Conservation (phyloP, 805 yeast genomes). For the Cyberlindnera euphorbiae region DNA sequence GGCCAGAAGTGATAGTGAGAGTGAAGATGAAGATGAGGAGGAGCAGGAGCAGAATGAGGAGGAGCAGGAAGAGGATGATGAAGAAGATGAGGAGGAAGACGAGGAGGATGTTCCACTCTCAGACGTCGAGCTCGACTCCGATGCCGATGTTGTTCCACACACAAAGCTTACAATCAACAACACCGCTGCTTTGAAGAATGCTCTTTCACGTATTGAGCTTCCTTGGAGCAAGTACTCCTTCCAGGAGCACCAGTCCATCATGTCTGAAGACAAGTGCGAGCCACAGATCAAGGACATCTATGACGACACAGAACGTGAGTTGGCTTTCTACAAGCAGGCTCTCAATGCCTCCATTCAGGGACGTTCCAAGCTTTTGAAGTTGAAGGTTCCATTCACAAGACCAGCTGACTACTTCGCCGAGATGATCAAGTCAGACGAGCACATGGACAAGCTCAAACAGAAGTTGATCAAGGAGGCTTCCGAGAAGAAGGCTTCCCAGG, state of each 20-base stretch:
- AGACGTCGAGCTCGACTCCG: slow-evolving; percentile 89
- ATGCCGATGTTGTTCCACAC: slow-evolving; percentile 90
- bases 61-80: slow-evolving; percentile 46
- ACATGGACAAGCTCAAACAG: slow-evolving; percentile 88
- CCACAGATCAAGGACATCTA: slow-evolving; percentile 76
- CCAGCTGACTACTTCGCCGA: slow-evolving; percentile 97
- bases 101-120: slow-evolving; percentile 84
- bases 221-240: slow-evolving; percentile 62
- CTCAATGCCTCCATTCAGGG: slow-evolving; percentile 76
- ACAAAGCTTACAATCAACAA: slow-evolving; percentile 88
- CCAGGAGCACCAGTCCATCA: slow-evolving; percentile 76
- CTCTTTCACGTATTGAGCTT: slow-evolving; percentile 60
- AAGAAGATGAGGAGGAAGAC: slow-evolving; percentile 57
- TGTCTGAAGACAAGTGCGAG: slow-evolving; percentile 57
- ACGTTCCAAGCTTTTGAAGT: slow-evolving; percentile 56
- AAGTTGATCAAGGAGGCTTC: slow-evolving; percentile 76
- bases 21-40: slow-evolving; percentile 35
- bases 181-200: slow-evolving; percentile 70
- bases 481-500: slow-evolving; percentile 86
- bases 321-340: slow-evolving; percentile 93
- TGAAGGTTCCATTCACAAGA: slow-evolving; percentile 83
- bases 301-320: slow-evolving; percentile 93
- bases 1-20: slow-evolving; percentile 48
- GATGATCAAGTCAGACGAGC: slow-evolving; percentile 97
- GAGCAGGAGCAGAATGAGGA: slow-evolving; percentile 41